Conservation (phyloP, 495 filamentous ascomycete species). For the Penicilliopsis zonata region DNA sequence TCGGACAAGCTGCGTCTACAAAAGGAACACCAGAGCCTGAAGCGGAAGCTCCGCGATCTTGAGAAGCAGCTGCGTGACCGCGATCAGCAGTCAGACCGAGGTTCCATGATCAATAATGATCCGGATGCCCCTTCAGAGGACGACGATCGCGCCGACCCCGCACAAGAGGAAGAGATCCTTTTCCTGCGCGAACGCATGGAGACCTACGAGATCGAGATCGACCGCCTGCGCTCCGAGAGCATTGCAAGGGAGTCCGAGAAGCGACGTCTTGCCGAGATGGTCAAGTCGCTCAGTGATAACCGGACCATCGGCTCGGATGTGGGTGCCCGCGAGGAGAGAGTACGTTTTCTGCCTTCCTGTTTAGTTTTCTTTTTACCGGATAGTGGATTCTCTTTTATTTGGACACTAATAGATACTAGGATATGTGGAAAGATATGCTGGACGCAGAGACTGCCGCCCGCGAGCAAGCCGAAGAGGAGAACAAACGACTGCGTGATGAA, state of each 20-base stretch:
- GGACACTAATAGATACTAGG: too few species aligned
- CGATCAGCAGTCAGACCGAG: slow-evolving; percentile 43
- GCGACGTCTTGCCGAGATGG: slow-evolving; percentile 64
- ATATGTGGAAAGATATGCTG: slow-evolving; percentile 92
- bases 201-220: slow-evolving; percentile 69
- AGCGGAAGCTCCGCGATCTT: slow-evolving; percentile 66
- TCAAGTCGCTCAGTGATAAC: slow-evolving; percentile 58
- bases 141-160: slow-evolving; percentile 26
- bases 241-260: slow-evolving; percentile 70
- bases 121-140: slow-evolving; percentile 54
- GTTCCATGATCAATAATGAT: slow-evolving; percentile 46
- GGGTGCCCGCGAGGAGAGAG: slow-evolving; percentile 72
- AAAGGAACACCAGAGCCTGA: slow-evolving; percentile 74
- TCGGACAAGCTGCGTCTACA: slow-evolving; percentile 77
- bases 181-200: slow-evolving; percentile 76
- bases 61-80: slow-evolving; percentile 75
- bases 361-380: neutral
- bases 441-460: slow-evolving; percentile 82
- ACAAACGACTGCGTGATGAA: slow-evolving; percentile 74
- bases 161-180: slow-evolving; percentile 68
- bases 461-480: slow-evolving; percentile 85
- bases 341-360: slow-evolving; percentile 13
- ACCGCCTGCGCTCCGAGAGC: slow-evolving; percentile 64
- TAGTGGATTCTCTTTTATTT: slow-evolving; percentile 4
- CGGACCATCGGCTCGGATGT: slow-evolving; percentile 51